A percentile compares a stretch with the other conserved stretches of the same genome.
Conservation (phyloP, 31 red algal species). For the Pterothamnion heteromorphum region DNA sequence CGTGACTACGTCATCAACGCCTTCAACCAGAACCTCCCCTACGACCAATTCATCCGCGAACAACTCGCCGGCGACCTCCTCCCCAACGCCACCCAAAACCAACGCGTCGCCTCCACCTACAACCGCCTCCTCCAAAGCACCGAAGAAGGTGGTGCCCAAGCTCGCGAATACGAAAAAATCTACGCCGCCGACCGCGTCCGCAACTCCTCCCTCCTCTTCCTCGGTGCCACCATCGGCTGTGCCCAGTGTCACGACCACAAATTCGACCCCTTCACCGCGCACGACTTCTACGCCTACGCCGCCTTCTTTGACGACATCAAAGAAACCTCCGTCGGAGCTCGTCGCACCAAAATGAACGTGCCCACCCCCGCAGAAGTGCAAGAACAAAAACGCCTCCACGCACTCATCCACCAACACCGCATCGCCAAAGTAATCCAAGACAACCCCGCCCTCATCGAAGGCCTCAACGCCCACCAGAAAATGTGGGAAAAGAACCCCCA, state of each 20-base stretch:
- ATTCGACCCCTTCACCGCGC: background rate
- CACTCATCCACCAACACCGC: background rate
- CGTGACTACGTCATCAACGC: background rate
- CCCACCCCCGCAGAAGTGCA: background rate
- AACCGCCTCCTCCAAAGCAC: background rate
- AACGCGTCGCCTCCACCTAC: background rate
- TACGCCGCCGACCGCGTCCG: background rate
- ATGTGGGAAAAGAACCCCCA: background rate
- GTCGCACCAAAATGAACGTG: background rate
- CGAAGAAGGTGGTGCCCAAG: background rate
- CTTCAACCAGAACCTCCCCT: background rate
- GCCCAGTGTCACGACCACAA: background rate
- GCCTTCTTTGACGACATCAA: slow-evolving; percentile 2
- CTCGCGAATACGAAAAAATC: background rate
- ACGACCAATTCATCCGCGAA: background rate
- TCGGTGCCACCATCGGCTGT: background rate
- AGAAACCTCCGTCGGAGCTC: background rate
- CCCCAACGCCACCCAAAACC: background rate
- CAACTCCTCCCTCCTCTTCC: background rate
- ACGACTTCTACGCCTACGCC: background rate
- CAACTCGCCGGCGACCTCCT: background rate
- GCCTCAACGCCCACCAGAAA: background rate
- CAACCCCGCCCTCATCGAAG: background rate
- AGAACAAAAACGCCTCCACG: background rate
- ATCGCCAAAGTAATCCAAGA: background rate